Evolutionary conservation across 306 rosid species (phyloP).

Genomic region (Sphenostylis stenocarpa): DNA sequence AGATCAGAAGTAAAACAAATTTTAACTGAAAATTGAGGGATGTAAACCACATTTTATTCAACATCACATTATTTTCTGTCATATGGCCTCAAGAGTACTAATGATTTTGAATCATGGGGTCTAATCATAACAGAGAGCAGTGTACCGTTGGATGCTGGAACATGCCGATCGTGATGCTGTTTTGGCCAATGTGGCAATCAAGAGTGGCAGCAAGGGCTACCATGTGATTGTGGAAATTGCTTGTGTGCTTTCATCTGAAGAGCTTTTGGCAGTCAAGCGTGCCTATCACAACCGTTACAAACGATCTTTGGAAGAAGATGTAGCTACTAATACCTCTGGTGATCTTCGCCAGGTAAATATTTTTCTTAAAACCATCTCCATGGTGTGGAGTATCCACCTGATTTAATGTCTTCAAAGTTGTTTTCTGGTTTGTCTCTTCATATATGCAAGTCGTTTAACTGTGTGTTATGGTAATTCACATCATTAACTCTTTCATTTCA

Average conservation of each 20-base stretch:
- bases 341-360: constrained; percentile 64
- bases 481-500: background rate
- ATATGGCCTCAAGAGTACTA: background rate
- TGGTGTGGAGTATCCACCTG: no score
- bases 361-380: no score
- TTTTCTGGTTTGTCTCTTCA: background rate
- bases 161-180: constrained; percentile 77
- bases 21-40: background rate
- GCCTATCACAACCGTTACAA: constrained; percentile 59
- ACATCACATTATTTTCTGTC: background rate
- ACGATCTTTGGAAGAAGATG: constrained; percentile 78
- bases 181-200: constrained; percentile 71
- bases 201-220: constrained; percentile 39
- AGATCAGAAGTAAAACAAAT: background rate
- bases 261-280: constrained; percentile 49
- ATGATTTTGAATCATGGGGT: background rate
- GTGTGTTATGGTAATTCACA: background rate
- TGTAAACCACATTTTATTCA: background rate
- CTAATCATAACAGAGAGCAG: constrained; percentile 50
- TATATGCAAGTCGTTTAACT: background rate
- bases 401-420: no score
- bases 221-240: constrained; percentile 62
- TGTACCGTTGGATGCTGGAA: constrained; percentile 81
- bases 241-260: constrained; percentile 59
- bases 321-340: constrained; percentile 62